Base-by-base conservation (phyloP, 2,329 filamentous ascomycete species). In the Colletotrichum tamarilloi region DNA sequence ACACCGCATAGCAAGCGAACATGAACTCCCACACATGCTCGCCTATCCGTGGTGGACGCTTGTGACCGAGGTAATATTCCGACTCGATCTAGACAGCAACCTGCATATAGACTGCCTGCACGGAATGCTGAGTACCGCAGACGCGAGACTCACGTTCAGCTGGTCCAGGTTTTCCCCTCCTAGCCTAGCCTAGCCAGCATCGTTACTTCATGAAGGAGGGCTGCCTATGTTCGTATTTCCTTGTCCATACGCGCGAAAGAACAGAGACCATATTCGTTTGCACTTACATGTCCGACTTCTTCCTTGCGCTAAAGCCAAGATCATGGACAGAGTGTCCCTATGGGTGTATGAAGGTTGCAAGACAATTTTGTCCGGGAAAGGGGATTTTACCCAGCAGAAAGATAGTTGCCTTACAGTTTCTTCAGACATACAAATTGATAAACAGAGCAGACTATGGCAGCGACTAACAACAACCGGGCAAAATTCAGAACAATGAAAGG, bases 1-100 rank as follows among this genome's bases (percentile, higher is more conserved):
- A 56, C 62, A 56, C 24, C 32, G 24, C 58, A 35, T 59, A 24
- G 42, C 58, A 38, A 52, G 56, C 58, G 38, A 72, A 6, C 32
- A 62, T 14, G 22, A 57, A 65, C 46, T 55, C 52, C n/a, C 32
- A 24, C 24, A 53, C 19, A n/a, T n/a, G 42, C 42, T 49, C 42
- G 42, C 42, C 42, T 49, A 49, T 49, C 42, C 42, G 42, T 49
- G 19, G 19, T 49, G 42, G 19, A 49, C 42, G 42, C 42, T 49
- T 49, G 42, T 49, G 42, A 49, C 42, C 19, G 42, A 49, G 42
- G 42, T n/a, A 49, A 22, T 49, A n/a, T 49, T 49, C 42, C 19
- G 42, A 49, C 42, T 49, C 42, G 42, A 49, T 49, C 42, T 49
- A 49, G 42, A 49, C 42, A n/a, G 8, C 19, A n/a, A 9, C 42